These are phyloP conservation scores for Triadica sebifera DNA, from an alignment of 345 rosid genomes.

Conservation along the genomic window DNA sequence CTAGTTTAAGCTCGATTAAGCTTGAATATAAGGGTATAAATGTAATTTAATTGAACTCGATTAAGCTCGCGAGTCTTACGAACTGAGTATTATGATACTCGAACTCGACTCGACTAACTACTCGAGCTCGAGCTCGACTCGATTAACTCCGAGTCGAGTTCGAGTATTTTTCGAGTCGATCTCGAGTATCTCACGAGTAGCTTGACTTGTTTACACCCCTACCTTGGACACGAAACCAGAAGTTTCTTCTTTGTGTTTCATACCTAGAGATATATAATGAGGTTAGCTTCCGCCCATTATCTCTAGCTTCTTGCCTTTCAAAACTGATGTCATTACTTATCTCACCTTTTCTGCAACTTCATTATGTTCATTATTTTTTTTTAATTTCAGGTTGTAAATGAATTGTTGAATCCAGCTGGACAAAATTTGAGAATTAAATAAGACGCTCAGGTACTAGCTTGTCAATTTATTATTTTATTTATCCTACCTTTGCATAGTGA, in stretches of 20 bases:
- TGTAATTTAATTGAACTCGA: too few species aligned
- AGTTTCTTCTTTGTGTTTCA: slow-evolving; percentile 94
- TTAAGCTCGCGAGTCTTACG: too few species aligned
- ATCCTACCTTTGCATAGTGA: slow-evolving; percentile 2
- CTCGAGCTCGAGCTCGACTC: too few species aligned
- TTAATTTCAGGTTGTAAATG: slow-evolving; percentile 88
- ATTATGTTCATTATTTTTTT: slow-evolving; percentile 25
- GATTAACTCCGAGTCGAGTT: too few species aligned
- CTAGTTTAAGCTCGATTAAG: too few species aligned
- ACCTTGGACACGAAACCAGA: slow-evolving; percentile 78
- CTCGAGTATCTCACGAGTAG: too few species aligned
- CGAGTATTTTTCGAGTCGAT: too few species aligned
- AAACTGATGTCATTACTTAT: slow-evolving; percentile 16
- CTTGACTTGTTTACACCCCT: too few species aligned
- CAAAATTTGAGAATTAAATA: slow-evolving; percentile 96
- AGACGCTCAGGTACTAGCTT: slow-evolving; percentile 77
- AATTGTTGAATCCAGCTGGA: slow-evolving; percentile 93
- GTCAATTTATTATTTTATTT: slow-evolving; percentile 11
- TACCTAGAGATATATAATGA: slow-evolving; percentile 97
- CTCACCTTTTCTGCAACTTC: slow-evolving; percentile 12
- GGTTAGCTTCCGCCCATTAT: slow-evolving; percentile 47
- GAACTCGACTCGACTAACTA: too few species aligned
- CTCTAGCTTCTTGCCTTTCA: slow-evolving; percentile 11
- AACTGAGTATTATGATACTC: too few species aligned
- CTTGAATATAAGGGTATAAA: too few species aligned